Percentiles rank a stretch among this genome's conserved stretches.
Evolutionary conservation across 805 yeast genomes (phyloP).

Genomic region (Candida silvatica): DNA sequence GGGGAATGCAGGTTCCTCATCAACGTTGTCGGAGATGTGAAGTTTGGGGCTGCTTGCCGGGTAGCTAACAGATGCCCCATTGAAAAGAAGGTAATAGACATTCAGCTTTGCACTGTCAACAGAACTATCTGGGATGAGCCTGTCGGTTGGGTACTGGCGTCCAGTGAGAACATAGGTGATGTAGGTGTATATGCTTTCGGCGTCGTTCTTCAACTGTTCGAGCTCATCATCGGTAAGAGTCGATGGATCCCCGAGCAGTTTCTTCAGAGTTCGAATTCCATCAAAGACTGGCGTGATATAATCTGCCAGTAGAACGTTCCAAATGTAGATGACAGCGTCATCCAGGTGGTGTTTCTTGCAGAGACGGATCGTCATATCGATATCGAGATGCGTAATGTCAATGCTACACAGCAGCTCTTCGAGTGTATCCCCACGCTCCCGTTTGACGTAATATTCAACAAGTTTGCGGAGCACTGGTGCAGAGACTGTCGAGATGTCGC

Average conservation of each 20-base stretch:
- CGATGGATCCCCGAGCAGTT: conserved; percentile 1
- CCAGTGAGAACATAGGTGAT: conserved; percentile 67
- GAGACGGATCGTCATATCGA: conserved; percentile 63
- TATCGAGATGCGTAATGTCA: conserved; percentile 61
- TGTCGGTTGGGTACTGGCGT: conserved; percentile 71
- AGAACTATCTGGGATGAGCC: conserved; percentile 27
- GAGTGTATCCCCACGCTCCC: conserved; percentile 36
- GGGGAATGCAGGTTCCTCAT: conserved; percentile 54
- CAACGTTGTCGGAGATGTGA: conserved; percentile 24
- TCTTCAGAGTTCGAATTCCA: conserved; percentile 31
- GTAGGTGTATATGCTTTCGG: conserved; percentile 43
- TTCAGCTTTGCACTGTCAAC: conserved; percentile 37
- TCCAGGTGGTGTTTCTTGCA: conserved; percentile 48
- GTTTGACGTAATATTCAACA: conserved; percentile 39
- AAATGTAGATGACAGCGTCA: conserved; percentile 62
- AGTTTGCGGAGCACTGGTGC: conserved; percentile 57
- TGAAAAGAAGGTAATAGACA: conserved; percentile 51
- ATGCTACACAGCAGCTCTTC: conserved; percentile 65
- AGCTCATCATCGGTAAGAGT: conserved; percentile 9
- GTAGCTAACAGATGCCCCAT: conserved; percentile 42
- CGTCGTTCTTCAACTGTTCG: conserved; percentile 8
- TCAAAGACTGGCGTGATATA: conserved; percentile 64
- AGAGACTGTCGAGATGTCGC: conserved; percentile 41
- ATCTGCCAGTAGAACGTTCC: conserved; percentile 65
- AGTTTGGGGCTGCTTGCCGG: conserved; percentile 29